Evolutionary conservation across 371 early-diverging fungal genomes (phyloP), one percentile per base, ranked within the genome.

Genomic region (Batrachochytrium dendrobatidis): DNA sequence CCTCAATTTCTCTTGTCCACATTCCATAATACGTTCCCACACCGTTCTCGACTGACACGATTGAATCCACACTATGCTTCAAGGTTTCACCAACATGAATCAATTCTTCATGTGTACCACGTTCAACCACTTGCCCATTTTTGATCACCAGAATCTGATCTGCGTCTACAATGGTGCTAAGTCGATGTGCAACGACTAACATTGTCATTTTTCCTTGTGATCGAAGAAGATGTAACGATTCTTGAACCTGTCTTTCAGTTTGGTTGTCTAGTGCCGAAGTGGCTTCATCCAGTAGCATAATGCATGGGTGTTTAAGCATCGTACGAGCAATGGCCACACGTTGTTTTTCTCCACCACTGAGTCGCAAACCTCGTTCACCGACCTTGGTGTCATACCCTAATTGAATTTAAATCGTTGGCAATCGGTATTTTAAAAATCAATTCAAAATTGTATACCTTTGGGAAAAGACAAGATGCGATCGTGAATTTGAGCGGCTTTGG

Each of bases 291-390:
- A 85, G 62, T 10, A 84, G 58, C 35, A 82, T 58, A 35, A 82
- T 82, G 10, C 56, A 43, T 3, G 81, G 71, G 56, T 80, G 69
- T 72, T 84, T 86, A 46, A 90, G 71, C 8, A 91, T 67, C 15
- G 91, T 87, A 28, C 94, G 77, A 15, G 91, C 89, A 59, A 94
- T 84, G 7, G 90, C 86, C 7, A 95, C 82, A 90, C 99, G 53
- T 73, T 98, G 98, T 70, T 93, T 92, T 72, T 98, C 97, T 31
- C 99, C 98, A 34, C 85, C 85, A 60, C 68, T 68, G 5, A 99
- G 72, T 32, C 90, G 81, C 60, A 88, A 90, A 24, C 98, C 99
- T 35, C 95, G 85, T 65, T 95, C 95, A 25, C 98, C 99, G 0
- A 95, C 95, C 8, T 80, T 82, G 0, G 98, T 93, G 0, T 94